Conservation (phyloP, 495 filamentous ascomycete genomes). For the Talaromyces thailandensis region DNA sequence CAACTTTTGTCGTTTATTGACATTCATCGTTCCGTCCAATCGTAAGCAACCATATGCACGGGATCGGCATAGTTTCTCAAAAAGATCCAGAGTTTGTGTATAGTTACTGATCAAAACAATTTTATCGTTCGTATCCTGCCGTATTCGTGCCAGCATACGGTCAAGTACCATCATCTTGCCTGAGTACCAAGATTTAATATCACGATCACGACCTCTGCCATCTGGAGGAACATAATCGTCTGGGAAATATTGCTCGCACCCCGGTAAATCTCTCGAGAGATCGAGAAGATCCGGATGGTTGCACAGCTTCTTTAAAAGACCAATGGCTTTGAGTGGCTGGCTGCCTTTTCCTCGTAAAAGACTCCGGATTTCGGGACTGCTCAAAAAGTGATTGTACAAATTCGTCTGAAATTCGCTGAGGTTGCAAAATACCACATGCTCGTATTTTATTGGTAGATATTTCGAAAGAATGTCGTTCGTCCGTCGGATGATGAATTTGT, state of each 20-base stretch:
- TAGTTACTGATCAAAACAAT: conserved; percentile 99
- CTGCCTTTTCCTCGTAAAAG: conserved; percentile 90
- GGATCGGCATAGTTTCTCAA: conserved; percentile 80
- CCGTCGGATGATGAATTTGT: conserved; percentile 97
- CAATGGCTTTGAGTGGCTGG: conserved; percentile 93
- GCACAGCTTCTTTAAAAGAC: conserved; percentile 94
- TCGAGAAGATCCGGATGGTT: conserved; percentile 95
- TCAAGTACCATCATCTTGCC: conserved; percentile 98
- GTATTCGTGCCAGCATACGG: conserved; percentile 95
- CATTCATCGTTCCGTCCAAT: conserved; percentile 94
- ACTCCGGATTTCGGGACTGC: conserved; percentile 88
- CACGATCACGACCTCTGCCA: conserved; percentile 76
- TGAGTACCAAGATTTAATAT: conserved; percentile 92
- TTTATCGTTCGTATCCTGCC: conserved; percentile 95
- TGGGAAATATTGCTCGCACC: conserved; percentile 74
- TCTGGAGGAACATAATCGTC: conserved; percentile 87
- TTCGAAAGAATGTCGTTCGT: conserved; percentile 98
- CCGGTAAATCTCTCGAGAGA: conserved; percentile 75
- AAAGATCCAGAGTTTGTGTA: conserved; percentile 91
- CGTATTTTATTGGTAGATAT: conserved; percentile 97
- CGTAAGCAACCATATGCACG: conserved; percentile 79
- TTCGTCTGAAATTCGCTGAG: conserved; percentile 85
- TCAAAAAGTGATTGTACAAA: conserved; percentile 94
- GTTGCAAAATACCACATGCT: conserved; percentile 99
- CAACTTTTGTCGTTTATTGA: conserved; percentile 91